Evolutionary conservation across 768 basidiomycete species (phyloP).

Genomic region (Lentinula raphanica): DNA sequence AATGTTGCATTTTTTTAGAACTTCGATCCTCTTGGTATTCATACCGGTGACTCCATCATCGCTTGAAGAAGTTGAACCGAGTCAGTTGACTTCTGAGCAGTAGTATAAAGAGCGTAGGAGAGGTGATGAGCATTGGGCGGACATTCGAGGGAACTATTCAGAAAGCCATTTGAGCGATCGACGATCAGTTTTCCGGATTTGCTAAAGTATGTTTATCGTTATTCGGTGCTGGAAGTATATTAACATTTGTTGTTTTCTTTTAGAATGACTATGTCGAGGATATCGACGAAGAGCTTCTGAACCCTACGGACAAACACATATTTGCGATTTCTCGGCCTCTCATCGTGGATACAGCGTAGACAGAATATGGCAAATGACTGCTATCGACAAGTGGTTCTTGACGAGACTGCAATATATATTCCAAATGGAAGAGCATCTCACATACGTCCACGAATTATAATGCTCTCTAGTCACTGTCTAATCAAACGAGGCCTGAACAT

Average conservation of each 20-base stretch:
- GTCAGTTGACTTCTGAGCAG: conserved; percentile 88
- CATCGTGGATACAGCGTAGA: conserved; percentile 91
- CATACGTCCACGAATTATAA: conserved; percentile 41
- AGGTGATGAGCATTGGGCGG: conserved; percentile 98
- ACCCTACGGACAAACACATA: conserved; percentile 95
- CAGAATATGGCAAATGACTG: conserved; percentile 96
- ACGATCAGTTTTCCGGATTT: conserved; percentile 92
- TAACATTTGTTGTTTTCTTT: neutral
- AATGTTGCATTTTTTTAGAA: no score
- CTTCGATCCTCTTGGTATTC: no score
- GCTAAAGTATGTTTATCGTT: conserved; percentile 53
- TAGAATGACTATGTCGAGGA: conserved; percentile 86
- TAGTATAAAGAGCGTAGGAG: conserved; percentile 98
- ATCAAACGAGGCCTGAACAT: conserved; percentile 46
- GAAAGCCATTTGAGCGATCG: conserved; percentile 95
- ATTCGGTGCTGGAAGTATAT: neutral
- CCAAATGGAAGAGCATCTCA: conserved; percentile 71
- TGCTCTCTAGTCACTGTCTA: neutral
- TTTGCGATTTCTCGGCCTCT: conserved; percentile 97
- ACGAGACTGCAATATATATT: conserved; percentile 81
- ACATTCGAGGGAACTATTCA: conserved; percentile 99
- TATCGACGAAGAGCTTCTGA: conserved; percentile 87
- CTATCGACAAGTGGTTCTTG: conserved; percentile 98
- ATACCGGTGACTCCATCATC: no score
- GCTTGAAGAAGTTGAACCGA: conserved; percentile 93